Evolutionary conservation across 2,329 filamentous ascomycete species (phyloP).

Genomic region (Pseudogymnoascus sp.): DNA sequence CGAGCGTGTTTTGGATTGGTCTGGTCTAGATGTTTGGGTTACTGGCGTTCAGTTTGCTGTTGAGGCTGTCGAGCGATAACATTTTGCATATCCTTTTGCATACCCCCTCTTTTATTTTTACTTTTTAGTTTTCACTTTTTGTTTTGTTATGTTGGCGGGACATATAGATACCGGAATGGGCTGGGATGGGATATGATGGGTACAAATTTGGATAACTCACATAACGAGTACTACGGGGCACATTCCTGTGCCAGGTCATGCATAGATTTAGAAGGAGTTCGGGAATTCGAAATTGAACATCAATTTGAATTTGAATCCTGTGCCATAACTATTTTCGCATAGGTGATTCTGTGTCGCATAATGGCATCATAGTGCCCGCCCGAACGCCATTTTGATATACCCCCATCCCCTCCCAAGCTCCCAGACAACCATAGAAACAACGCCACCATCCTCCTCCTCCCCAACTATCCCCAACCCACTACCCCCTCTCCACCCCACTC

Average conservation of each 20-base stretch:
- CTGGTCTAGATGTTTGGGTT: not conserved
- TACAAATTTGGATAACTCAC: not conserved
- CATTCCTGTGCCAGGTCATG: not conserved
- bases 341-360: not conserved
- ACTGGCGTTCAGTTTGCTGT: not conserved
- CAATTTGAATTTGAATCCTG: not conserved
- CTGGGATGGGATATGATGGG: not conserved
- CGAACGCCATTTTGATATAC: not conserved
- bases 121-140: not conserved
- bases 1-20: not conserved
- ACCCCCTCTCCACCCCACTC: not conserved
- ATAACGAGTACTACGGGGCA: not conserved
- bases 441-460: constrained; percentile 11
- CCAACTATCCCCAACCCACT: constrained; percentile 13
- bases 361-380: not conserved
- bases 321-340: not conserved
- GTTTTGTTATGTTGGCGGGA: not conserved
- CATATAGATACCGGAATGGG: not conserved
- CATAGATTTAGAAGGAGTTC: constrained; percentile 10
- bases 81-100: not conserved
- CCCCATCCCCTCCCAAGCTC: not conserved
- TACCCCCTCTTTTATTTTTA: not conserved
- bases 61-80: not conserved
- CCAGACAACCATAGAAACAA: not conserved
- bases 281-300: not conserved